Conservation (phyloP, 257 asterid genomes). For the Parsonsia alboflavescens region DNA sequence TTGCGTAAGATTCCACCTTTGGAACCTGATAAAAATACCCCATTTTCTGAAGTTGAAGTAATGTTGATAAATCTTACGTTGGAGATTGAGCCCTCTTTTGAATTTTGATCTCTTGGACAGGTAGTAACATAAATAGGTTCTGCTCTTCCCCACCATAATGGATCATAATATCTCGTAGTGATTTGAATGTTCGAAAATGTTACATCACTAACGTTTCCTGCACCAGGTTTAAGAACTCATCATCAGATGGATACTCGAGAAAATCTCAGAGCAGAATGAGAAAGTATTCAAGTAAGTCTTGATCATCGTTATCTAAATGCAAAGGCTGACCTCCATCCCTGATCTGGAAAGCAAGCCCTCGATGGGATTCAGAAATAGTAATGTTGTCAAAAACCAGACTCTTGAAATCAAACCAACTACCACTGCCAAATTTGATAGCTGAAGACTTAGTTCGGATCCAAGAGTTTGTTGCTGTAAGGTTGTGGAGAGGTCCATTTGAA, state of each 20-base stretch:
- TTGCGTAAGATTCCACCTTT: slow-evolving; percentile 56
- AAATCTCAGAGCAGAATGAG: not conserved
- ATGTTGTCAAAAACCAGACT: slow-evolving; percentile 65
- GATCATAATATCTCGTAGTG: slow-evolving; percentile 78
- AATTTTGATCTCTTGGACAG: slow-evolving; percentile 58
- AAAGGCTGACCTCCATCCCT: slow-evolving; percentile 78
- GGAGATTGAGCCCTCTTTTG: slow-evolving; percentile 67
- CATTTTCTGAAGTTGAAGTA: slow-evolving; percentile 75
- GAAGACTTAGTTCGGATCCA: slow-evolving; percentile 91
- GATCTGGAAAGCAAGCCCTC: slow-evolving; percentile 83
- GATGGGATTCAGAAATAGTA: slow-evolving; percentile 70
- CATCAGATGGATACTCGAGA: not conserved
- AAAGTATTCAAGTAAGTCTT: not conserved
- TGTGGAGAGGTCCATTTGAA: slow-evolving; percentile 52
- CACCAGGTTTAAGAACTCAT: slow-evolving; percentile 11
- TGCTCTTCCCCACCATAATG: slow-evolving; percentile 98
- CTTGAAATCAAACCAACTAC: slow-evolving; percentile 58
- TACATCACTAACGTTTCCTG: slow-evolving; percentile 75
- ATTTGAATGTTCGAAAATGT: slow-evolving; percentile 83
- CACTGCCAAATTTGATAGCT: slow-evolving; percentile 92
- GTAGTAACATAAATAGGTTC: slow-evolving; percentile 83
- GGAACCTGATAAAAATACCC: slow-evolving; percentile 79
- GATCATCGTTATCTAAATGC: not conserved
- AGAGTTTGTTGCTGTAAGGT: slow-evolving; percentile 68
- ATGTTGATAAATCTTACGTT: slow-evolving; percentile 68